Base-by-base conservation (phyloP, 805 yeast species). In the Candida maesae region DNA sequence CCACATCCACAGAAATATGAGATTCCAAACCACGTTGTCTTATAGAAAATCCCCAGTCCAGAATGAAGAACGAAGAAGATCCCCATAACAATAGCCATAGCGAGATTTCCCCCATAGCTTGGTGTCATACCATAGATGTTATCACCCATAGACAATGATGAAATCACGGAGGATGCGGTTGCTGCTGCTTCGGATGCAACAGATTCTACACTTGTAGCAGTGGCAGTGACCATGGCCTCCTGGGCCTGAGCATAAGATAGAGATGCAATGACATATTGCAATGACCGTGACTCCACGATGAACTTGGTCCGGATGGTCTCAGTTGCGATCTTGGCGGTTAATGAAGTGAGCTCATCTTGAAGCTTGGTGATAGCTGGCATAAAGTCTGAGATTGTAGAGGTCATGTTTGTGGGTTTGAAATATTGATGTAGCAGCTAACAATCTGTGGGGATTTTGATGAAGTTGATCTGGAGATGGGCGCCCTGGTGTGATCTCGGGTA, bases 21-120 rank as follows among this genome's bases (percentile, higher is more conserved):
- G 2, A 65, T 54, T 8, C 79, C 74, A 54, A 84, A 76, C 82
- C 90, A 85, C 70, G 74, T 70, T 47, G 84, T 82, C 33, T 65
- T 68, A 47, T 66, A 72, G 51, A 61, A 67, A 1, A 71, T 18
- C 3, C 76, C 77, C 6, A 71, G 52, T 2, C 47, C 53, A 3
- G 68, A 42, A 36, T 81, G 83, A 16, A 55, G 38, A 0, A 60
- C 41, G 20, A 76, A 59, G 13, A 74, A 59, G 0, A 79, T 17
- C 4, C 71, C 76, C 67, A 79, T 82, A 0, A 83, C 57, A 2
- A 69, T 72, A 6, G 79, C 59, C 50, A 81, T 75, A 0, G 79
- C 75, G n/a, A 70, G 43, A 55, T 86, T 87, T 14, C 81, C 87
- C 4, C 74, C 76, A 3, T 68, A 50, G 36, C 70, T 67, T 4